Base-by-base conservation (phyloP, 129 eudicot genomes). In the Centrapalus pauciflorus region DNA sequence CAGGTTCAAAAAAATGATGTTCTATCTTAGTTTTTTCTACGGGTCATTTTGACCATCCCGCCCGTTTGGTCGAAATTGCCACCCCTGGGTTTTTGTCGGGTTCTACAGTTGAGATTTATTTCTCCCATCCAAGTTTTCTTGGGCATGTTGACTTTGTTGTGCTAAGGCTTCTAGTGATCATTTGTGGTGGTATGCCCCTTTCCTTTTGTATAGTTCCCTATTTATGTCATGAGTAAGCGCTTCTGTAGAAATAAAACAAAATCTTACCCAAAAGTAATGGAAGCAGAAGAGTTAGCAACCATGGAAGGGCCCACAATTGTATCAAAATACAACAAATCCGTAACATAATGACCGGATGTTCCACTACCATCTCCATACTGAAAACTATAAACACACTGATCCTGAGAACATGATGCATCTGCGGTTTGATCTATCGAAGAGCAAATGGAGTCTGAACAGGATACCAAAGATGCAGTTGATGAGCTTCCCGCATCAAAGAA, bases 321-420 rank as follows among this genome's bases (percentile, higher is more conserved):
- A 67, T 89, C 93, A 55, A 94, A 94, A 70, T 84, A 82, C 57
- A 94, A 66, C 82, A 94, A 45, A 72, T 94, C 99, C 11, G 93
- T 76, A 2, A 94, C 79, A 72, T 94, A 94, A 75, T 64, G 73
- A 59, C 99, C 99, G 2, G 95, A 60, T 37, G 99, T 94, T 55
- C 95, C 95, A 75, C 99, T 94, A 14, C 96, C 96, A 76, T 94
- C 99, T 65, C 95, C 96, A 64, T 89, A 94, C 59, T 70, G 83
- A 46, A 94, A 94, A 5, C 80, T 50, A 74, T 83, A 94, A 61
- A 84, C 77, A 73, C 99, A 94, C 59, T 78, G 93, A 73, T 86
- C 80, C 58, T 82, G 35, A 12, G 81, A 70, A 82, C 99, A 94
- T 10, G 81, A 79, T 20, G 93, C 90, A 56, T 93, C 88, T 11